These are phyloP conservation scores for Claviceps citrina DNA, from an alignment of 2,329 filamentous ascomycete genomes.

Conservation along the genomic window DNA sequence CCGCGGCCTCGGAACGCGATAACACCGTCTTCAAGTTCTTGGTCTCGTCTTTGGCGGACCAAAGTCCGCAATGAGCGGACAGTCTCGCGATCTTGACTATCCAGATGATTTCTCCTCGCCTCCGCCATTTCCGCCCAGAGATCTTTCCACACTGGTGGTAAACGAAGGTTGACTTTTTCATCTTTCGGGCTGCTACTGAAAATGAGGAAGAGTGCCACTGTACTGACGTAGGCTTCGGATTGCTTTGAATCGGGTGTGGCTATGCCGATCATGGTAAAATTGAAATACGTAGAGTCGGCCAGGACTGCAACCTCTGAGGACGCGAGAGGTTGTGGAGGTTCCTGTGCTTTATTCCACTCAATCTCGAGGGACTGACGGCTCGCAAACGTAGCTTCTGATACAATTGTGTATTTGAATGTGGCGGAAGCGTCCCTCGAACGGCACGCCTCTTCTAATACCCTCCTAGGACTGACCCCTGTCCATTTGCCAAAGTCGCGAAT, in stretches of 20 bases:
- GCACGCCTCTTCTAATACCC: constrained; percentile 75
- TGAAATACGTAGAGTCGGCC: constrained; percentile 36
- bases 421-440: constrained; percentile 60
- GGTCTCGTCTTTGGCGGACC: constrained; percentile 51
- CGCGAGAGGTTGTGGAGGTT: constrained; percentile 20
- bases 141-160: constrained; percentile 71
- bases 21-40: constrained; percentile 58
- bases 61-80: constrained; percentile 55
- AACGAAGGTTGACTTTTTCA: constrained; percentile 64
- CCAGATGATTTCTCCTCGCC: constrained; percentile 51
- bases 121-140: constrained; percentile 68
- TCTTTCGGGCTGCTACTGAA: constrained; percentile 68
- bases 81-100: constrained; percentile 52
- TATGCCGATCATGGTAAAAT: constrained; percentile 58
- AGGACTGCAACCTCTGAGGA: constrained; percentile 29
- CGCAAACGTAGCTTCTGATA: constrained; percentile 61
- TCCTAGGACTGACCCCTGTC: constrained; percentile 59
- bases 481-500: constrained; percentile 76
- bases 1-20: constrained; percentile 58
- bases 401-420: constrained; percentile 49
- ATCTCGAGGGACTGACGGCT: constrained; percentile 63
- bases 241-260: constrained; percentile 64
- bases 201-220: constrained; percentile 64
- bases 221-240: constrained; percentile 76
- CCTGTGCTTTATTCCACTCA: constrained; percentile 63